Base-by-base conservation (phyloP, 345 rosid genomes). In the Mangifera indica region DNA sequence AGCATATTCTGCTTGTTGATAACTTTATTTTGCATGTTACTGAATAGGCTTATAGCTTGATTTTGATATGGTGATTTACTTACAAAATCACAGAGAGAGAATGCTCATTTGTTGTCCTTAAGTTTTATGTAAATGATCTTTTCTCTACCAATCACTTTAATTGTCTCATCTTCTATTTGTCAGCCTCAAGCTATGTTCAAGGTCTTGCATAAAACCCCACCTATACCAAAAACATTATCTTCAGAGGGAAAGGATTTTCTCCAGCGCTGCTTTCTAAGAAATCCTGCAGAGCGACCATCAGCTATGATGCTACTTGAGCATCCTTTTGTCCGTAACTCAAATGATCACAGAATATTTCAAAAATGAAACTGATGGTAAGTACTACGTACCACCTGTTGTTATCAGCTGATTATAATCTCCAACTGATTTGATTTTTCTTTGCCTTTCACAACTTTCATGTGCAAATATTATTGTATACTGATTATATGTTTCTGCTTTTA, bases 181-280 rank as follows among this genome's bases (percentile, higher is more conserved):
- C 88, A 89, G 95, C 87, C 88, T 75, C 80, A 69, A 68, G 95
- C 89, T 8, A 83, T 87, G 92, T 89, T 86, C 87, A 86, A 87
- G 81, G 85, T 85, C 54, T 63, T 89, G 77, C 58, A 81, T 75
- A 63, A 54, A 69, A 59, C 71, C 72, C 95, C 92, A 5, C 72
- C 82, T 18, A 79, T 89, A 58, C 95, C 95, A n/a, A 83, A 86
- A 62, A 71, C 74, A 5, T 74, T 89, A 71, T 87, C 92, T 46
- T 66, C 81, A 1, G 86, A 82, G 63, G 92, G 86, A 37, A 89
- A 82, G 83, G 86, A 89, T 77, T 89, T 89, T 75, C 92, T 89
- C 56, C 66, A 37, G 9, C 25, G 77, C 32, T 89, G 95, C 82
- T 86, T 89, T 66, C 77, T 11, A 51, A 87, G 89, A 76, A 81